Conservation (phyloP, 1,139 yeast species). For the Suhomyces kunorum region DNA sequence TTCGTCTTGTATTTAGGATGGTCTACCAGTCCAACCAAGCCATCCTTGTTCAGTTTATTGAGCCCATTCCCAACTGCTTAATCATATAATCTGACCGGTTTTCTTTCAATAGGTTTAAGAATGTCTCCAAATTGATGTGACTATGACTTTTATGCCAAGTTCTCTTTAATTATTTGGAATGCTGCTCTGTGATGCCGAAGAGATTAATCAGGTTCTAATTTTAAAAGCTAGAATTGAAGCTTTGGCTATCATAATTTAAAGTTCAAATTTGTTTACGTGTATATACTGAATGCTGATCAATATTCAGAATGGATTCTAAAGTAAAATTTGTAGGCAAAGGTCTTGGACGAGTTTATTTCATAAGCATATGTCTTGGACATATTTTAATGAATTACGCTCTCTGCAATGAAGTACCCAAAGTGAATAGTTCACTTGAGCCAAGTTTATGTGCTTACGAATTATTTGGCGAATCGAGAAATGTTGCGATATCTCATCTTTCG, state of each 20-base stretch:
- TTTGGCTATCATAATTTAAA: too few relatives aligned
- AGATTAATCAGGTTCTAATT: neutral
- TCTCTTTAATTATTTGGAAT: neutral
- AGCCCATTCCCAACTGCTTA: slow-evolving; percentile 76
- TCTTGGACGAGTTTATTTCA: neutral
- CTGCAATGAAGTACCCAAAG: too few relatives aligned
- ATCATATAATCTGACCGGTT: neutral
- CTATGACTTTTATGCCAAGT: neutral
- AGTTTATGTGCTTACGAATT: too few relatives aligned
- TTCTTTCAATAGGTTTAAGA: neutral
- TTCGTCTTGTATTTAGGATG: slow-evolving; percentile 91
- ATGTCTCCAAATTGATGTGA: slow-evolving; percentile 1
- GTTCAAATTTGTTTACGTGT: neutral
- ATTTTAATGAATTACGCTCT: too few relatives aligned
- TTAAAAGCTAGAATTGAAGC: too few relatives aligned
- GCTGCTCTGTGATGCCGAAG: neutral
- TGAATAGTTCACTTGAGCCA: too few relatives aligned
- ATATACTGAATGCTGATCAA: neutral
- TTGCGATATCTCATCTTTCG: slow-evolving; percentile 3
- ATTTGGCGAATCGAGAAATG: neutral
- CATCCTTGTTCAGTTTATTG: slow-evolving; percentile 72
- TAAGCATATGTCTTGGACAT: too few relatives aligned
- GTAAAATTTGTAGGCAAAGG: neutral
- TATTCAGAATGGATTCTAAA: too few relatives aligned
- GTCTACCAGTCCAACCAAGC: slow-evolving; percentile 83